These are phyloP conservation scores for Candida sp. DNA, from an alignment of 1,139 yeast species.

Conservation along the genomic window DNA sequence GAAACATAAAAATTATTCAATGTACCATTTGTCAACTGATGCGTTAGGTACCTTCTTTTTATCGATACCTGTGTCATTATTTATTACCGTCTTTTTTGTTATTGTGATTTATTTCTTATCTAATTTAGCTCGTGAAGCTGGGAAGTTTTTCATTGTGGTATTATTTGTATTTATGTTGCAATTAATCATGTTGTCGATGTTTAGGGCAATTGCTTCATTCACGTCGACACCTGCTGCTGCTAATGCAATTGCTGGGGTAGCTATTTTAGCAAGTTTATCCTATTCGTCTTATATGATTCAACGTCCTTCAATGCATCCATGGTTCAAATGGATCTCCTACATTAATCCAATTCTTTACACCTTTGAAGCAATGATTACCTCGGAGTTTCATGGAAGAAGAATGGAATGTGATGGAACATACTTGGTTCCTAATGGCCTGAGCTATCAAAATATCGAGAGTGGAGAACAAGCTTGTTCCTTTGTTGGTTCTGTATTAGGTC, in stretches of 20 bases:
- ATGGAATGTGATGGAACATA: slow-evolving; percentile 44
- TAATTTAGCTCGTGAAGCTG: slow-evolving; percentile 52
- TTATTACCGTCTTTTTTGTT: slow-evolving; percentile 41
- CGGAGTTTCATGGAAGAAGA: slow-evolving; percentile 48
- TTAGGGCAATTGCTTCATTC: slow-evolving; percentile 58
- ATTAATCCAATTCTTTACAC: slow-evolving; percentile 56
- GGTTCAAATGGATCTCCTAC: slow-evolving; percentile 63
- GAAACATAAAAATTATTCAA: slow-evolving; percentile 60
- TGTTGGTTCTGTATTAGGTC: slow-evolving; percentile 65
- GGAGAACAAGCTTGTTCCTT: slow-evolving; percentile 52
- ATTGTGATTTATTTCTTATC: slow-evolving; percentile 57
- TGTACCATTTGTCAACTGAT: slow-evolving; percentile 68
- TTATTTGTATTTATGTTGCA: slow-evolving; percentile 40
- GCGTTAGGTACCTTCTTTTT: slow-evolving; percentile 56
- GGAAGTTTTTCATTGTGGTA: slow-evolving; percentile 56
- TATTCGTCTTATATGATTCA: slow-evolving; percentile 52
- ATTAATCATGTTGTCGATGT: slow-evolving; percentile 53
- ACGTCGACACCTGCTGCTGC: slow-evolving; percentile 61
- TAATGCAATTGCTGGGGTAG: slow-evolving; percentile 52
- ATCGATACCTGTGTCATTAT: slow-evolving; percentile 53
- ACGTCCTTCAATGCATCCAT: slow-evolving; percentile 54
- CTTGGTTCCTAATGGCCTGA: slow-evolving; percentile 48
- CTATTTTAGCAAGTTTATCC: slow-evolving; percentile 52
- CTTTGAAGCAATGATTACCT: slow-evolving; percentile 54
- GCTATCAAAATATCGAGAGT: slow-evolving; percentile 35